Percentiles rank a stretch among this genome's conserved stretches.
phyloP scores from a whole-genome alignment of 2,329 filamentous ascomycete species.

The Hymenoscyphus fructigenus region DNA sequence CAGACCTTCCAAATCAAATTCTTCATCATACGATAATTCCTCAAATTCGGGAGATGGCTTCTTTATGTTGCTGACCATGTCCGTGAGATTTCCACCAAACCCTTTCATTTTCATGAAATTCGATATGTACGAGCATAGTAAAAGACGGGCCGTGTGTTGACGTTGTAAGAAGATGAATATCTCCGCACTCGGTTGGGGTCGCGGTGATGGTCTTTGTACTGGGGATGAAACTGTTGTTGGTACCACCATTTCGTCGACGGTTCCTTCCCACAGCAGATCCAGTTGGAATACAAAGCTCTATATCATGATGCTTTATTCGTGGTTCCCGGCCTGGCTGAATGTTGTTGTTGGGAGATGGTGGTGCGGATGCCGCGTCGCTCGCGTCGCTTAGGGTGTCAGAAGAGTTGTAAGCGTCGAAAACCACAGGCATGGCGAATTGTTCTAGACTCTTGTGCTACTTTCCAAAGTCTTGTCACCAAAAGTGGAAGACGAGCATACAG shows the following conservation, averaged over 20 bases:
- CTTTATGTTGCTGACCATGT: slow-evolving; percentile 61
- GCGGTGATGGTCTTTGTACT: too few relatives aligned
- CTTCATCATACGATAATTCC: slow-evolving; percentile 50
- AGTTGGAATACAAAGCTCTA: neutral
- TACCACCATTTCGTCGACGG: too few relatives aligned
- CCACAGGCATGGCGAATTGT: too few relatives aligned
- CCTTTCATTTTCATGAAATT: slow-evolving; percentile 62
- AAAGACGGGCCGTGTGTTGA: too few relatives aligned
- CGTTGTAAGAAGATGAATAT: too few relatives aligned
- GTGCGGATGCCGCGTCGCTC: neutral
- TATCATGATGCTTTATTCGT: neutral
- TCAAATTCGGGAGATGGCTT: slow-evolving; percentile 52
- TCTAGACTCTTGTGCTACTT: too few relatives aligned
- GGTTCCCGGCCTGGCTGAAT: neutral
- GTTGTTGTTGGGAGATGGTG: neutral
- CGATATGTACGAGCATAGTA: slow-evolving; percentile 47
- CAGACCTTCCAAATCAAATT: slow-evolving; percentile 47
- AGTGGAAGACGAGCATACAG: neutral
- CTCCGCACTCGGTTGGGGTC: too few relatives aligned
- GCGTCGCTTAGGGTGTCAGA: neutral
- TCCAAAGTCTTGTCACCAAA: neutral
- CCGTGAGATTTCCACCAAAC: slow-evolving; percentile 60
- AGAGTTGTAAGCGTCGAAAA: neutral
- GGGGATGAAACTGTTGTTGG: too few relatives aligned
- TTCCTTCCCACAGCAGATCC: too few relatives aligned